Percentiles rank a stretch among this genome's conserved stretches.
Conservation (phyloP, 176 grass and related monocot species). For the Carex kokanica region DNA sequence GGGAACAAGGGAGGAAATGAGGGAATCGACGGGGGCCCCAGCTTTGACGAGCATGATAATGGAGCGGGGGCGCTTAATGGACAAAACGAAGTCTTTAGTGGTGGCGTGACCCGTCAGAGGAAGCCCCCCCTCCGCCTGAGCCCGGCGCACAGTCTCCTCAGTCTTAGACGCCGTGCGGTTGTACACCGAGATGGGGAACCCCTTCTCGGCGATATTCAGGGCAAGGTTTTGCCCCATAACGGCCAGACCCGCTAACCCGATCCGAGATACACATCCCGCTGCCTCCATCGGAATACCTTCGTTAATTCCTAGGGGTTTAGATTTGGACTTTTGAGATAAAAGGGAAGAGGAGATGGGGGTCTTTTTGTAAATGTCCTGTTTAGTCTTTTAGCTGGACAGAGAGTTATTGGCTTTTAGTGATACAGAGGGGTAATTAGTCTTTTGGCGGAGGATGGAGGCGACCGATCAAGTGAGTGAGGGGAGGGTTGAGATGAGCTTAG, state of each 20-base stretch:
- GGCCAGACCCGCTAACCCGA: conserved; percentile 75
- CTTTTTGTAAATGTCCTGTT: neutral
- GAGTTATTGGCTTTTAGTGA: neutral
- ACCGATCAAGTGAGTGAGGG: too few relatives aligned
- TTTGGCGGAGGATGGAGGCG: too few relatives aligned
- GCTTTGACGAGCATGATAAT: conserved; percentile 82
- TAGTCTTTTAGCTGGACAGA: neutral
- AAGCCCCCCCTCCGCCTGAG: conserved; percentile 49
- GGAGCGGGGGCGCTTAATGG: conserved; percentile 56
- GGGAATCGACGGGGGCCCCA: conserved; percentile 67
- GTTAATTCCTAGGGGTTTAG: neutral
- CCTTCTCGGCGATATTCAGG: conserved; percentile 90
- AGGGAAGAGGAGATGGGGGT: neutral
- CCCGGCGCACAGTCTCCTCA: conserved; percentile 61
- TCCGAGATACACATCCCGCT: conserved; percentile 36
- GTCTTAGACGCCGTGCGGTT: conserved; percentile 88
- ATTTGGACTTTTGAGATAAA: neutral
- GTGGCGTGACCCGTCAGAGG: conserved; percentile 62
- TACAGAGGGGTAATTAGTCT: neutral
- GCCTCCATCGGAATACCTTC: conserved; percentile 21
- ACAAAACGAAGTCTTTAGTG: conserved; percentile 69
- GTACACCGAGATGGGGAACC: conserved; percentile 91
- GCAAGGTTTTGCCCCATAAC: conserved; percentile 97
- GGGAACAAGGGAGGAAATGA: conserved; percentile 52
- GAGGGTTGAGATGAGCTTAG: too few relatives aligned